Base-by-base conservation (phyloP, 2,329 filamentous ascomycete genomes). In the Chalara sp. region DNA sequence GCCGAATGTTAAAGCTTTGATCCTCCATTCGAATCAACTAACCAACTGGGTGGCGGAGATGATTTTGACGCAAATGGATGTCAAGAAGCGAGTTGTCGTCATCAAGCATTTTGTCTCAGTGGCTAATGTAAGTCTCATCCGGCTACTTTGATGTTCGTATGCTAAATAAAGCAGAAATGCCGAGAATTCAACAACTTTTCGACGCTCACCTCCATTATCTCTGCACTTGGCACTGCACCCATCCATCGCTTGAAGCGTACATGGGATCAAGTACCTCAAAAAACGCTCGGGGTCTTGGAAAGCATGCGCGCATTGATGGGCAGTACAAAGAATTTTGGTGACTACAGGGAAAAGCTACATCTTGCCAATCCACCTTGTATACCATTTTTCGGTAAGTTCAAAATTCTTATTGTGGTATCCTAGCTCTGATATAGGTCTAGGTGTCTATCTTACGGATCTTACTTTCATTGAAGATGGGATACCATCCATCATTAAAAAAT, bases 31-130 rank as follows among this genome's bases (percentile, higher is more conserved):
- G 0, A 99, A 99, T 64, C 92, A 97, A 68, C 84, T 99, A 76
- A 99, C 93, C 5, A 99, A 97, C 67, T 99, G 93, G 93, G 93
- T 97, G 47, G 93, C 93, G 32, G 92, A 97, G 69, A 97, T 99
- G 93, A 97, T 99, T 59, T 71, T 99, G 55, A 91, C 87, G 0
- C 93, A 99, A 69, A 81, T 85, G 61, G 93, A 99, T 66, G 88
- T 96, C 56, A 96, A 93, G 75, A 95, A 95, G 69, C 83, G 93
- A 61, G 92, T 97, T 30, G 87, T 95, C 33, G 93, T 99, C 43
- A 96, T 99, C 70, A 97, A 97, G 69, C 93, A 97, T 68, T 99
- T 97, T 71, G 90, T 99, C 53, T 82, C 88, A 37, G 90, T 99
- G 54, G 93, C 93, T 55, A 93, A 99, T 73, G 90, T 95, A 76